Percentiles rank a stretch among this genome's conserved stretches.
Conservation (phyloP, 2,329 filamentous ascomycete genomes). For the Aspergillus piperis region DNA sequence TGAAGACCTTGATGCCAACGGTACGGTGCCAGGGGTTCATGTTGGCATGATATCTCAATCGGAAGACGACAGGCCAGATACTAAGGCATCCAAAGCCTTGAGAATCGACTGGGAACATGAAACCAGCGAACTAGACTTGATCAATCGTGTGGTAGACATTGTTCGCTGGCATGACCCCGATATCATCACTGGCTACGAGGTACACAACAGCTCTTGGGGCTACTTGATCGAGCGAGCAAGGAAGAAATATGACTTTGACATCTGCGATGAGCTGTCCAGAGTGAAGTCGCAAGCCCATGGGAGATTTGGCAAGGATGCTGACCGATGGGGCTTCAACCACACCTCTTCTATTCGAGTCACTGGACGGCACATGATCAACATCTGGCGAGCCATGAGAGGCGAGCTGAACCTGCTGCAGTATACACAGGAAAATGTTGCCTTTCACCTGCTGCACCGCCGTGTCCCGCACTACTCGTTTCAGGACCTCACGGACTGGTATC, state of each 20-base stretch:
- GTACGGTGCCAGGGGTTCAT: slow-evolving; percentile 53
- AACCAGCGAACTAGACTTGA: slow-evolving; percentile 75
- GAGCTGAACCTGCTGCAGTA: slow-evolving; percentile 91
- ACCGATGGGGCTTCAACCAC: slow-evolving; percentile 91
- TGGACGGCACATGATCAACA: slow-evolving; percentile 92
- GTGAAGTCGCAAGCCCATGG: slow-evolving; percentile 83
- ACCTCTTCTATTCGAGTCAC: slow-evolving; percentile 92
- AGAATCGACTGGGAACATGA: slow-evolving; percentile 71
- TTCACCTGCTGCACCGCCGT: slow-evolving; percentile 82
- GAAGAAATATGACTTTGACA: slow-evolving; percentile 81
- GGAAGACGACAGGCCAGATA: slow-evolving; percentile 59
- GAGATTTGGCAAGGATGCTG: slow-evolving; percentile 79
- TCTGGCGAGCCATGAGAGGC: slow-evolving; percentile 94
- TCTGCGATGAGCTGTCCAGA: slow-evolving; percentile 88
- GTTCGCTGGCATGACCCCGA: slow-evolving; percentile 85
- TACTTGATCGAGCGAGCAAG: slow-evolving; percentile 89
- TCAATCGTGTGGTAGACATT: slow-evolving; percentile 83
- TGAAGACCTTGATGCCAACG: slow-evolving; percentile 53
- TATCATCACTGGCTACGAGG: slow-evolving; percentile 90
- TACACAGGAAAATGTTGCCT: slow-evolving; percentile 92
- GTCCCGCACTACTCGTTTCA: slow-evolving; percentile 84
- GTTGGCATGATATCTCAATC: slow-evolving; percentile 75
- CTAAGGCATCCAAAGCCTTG: slow-evolving; percentile 64
- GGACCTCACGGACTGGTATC: slow-evolving; percentile 81
- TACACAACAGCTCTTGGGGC: slow-evolving; percentile 91